phyloP scores from a whole-genome alignment of 345 rosid species.

The Gossypium anomalum region DNA sequence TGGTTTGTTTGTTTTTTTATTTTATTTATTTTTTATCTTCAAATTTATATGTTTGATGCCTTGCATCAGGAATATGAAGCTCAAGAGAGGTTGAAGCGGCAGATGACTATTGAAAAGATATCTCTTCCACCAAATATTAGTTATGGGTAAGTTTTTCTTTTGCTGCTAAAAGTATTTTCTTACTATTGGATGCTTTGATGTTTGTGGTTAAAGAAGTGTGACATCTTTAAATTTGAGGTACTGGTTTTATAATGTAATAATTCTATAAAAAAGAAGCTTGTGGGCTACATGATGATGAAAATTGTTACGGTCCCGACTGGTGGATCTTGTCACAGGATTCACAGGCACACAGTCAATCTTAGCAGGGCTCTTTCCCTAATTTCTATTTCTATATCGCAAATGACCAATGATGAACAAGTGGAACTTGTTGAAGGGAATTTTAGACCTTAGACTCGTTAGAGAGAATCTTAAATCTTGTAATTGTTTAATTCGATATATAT shows the following conservation, averaged over 20 bases:
- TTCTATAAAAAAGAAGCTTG: neutral
- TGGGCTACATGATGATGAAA: neutral
- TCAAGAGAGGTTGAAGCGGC: slow-evolving; percentile 70
- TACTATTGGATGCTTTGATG: neutral
- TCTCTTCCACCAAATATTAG: slow-evolving; percentile 59
- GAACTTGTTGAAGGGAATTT: too few relatives aligned
- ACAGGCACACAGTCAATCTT: too few relatives aligned
- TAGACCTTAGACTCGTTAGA: too few relatives aligned
- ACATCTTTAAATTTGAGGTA: neutral
- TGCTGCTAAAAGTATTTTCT: neutral
- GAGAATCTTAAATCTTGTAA: too few relatives aligned
- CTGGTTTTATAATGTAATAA: neutral
- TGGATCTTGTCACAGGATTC: too few relatives aligned
- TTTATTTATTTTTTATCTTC: slow-evolving; percentile 6
- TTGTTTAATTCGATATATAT: too few relatives aligned
- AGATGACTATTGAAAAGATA: slow-evolving; percentile 50
- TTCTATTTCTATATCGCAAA: too few relatives aligned
- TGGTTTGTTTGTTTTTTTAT: too few relatives aligned
- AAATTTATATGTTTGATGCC: neutral
- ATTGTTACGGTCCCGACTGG: neutral
- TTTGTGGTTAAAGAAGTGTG: neutral
- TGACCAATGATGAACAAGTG: too few relatives aligned
- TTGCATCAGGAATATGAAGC: slow-evolving; percentile 65
- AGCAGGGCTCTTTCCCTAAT: too few relatives aligned
- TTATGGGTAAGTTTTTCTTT: slow-evolving; percentile 49